Base-by-base conservation (phyloP, 805 yeast genomes). In the Candida silvicultrix region DNA sequence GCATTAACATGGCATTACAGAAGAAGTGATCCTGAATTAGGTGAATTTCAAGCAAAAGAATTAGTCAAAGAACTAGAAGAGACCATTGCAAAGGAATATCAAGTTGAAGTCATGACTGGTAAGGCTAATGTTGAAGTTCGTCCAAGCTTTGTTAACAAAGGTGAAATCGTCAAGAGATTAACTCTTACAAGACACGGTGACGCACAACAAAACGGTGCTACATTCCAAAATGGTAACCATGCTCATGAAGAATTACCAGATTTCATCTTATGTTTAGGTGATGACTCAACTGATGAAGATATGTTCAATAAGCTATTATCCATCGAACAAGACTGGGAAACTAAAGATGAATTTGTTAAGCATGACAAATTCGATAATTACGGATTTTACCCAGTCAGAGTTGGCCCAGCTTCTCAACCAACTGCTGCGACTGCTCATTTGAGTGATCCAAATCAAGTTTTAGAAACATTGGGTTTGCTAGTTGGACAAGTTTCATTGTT, bases 1-100 rank as follows among this genome's bases (percentile, higher is more conserved):
- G 98, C 99, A 1, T 67, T 94, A 44, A 92, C 98, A 1, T 94
- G 99, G 99, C 99, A 94, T 66, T 94, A 92, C 63, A 79, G 99
- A 56, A 77, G 95, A 45, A 80, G 96, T 1, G 99, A 90, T 57
- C 98, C 98, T 0, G 96, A 85, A 49, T 76, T 89, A 54, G 99
- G 99, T 28, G 80, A 74, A 39, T 92, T 77, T 68, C 96, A 89
- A 66, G 95, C 97, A 0, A 69, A 76, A 15, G 79, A 82, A 60
- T 76, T 94, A 58, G 77, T 83, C 50, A 73, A 80, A 20, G 83
- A 83, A 49, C 66, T 94, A 51, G 69, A 74, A 48, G 70, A 68
- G 16, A 74, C 82, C 2, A 77, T 90, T 11, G 85, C 77, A 3
- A 66, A 64, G 38, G 75, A 77, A 20, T 85, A 80, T 59, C 96